phyloP scores from a whole-genome alignment of 2,329 filamentous ascomycete genomes.

The Botrytis elliptica region DNA sequence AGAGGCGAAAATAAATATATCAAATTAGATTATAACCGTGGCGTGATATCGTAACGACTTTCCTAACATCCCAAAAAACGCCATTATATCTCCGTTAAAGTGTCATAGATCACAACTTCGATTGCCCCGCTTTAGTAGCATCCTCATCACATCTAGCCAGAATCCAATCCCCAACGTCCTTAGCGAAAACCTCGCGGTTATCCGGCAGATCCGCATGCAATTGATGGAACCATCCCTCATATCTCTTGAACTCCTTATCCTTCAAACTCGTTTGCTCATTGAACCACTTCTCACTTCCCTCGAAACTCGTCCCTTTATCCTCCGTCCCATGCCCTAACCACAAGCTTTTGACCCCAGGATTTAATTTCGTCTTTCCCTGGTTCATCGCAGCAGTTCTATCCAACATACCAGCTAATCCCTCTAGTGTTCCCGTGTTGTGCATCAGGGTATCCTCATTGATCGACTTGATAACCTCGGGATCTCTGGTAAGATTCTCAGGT shows the following conservation, averaged over 20 bases:
- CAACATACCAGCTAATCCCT: slow-evolving; percentile 73
- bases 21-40: background rate
- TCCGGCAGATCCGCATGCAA: slow-evolving; percentile 56
- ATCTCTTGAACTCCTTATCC: slow-evolving; percentile 71
- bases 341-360: slow-evolving; percentile 59
- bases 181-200: slow-evolving; percentile 43
- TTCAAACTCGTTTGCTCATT: slow-evolving; percentile 53
- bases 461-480: slow-evolving; percentile 59
- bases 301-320: slow-evolving; percentile 68
- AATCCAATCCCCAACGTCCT: slow-evolving; percentile 67
- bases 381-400: slow-evolving; percentile 66
- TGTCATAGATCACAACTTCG: slow-evolving; percentile 28
- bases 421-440: slow-evolving; percentile 84
- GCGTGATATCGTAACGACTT: background rate
- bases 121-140: slow-evolving; percentile 9
- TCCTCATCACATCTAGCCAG: slow-evolving; percentile 39
- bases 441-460: slow-evolving; percentile 67
- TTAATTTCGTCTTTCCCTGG: slow-evolving; percentile 52
- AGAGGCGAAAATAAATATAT: background rate
- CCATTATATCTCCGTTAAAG: background rate
- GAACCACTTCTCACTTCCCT: slow-evolving; percentile 63
- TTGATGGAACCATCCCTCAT: slow-evolving; percentile 78
- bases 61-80: background rate
- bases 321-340: slow-evolving; percentile 75
- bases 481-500: slow-evolving; percentile 63